These are phyloP conservation scores for Mycena amicta DNA, from an alignment of 768 basidiomycete genomes.

Conservation along the genomic window DNA sequence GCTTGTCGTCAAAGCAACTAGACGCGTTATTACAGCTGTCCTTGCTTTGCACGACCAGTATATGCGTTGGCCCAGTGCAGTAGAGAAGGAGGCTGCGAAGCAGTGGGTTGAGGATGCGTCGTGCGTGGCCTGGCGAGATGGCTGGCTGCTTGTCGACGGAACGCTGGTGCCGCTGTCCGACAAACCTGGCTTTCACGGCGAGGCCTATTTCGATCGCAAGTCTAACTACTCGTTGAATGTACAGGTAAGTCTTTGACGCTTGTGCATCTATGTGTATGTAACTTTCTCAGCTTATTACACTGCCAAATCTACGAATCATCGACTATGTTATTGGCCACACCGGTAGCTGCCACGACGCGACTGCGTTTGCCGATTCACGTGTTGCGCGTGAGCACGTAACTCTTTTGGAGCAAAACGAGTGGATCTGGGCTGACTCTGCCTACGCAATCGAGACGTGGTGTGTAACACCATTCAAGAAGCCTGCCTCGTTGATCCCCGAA, in stretches of 20 bases:
- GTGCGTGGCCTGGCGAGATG: conserved; percentile 3
- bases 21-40: background rate
- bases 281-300: conserved; percentile 4
- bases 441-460: conserved; percentile 32
- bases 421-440: conserved; percentile 34
- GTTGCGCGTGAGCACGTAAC: conserved; percentile 13
- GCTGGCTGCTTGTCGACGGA: conserved; percentile 4
- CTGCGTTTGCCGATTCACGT: conserved; percentile 19
- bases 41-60: background rate
- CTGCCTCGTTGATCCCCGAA: conserved; percentile 21
- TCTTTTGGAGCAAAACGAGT: conserved; percentile 22
- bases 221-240: conserved; percentile 8
- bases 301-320: conserved; percentile 15
- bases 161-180: conserved; percentile 1
- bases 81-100: conserved; percentile 1
- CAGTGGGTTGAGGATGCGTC: conserved; percentile 1
- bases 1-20: background rate
- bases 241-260: background rate
- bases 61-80: conserved; percentile 1
- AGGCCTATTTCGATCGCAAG: background rate
- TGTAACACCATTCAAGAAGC: conserved; percentile 35
- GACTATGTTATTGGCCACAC: conserved; percentile 16
- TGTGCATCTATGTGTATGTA: background rate
- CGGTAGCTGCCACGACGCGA: conserved; percentile 15
- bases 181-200: background rate